These are phyloP conservation scores for Zelonia costaricensis DNA, from an alignment of 208 protist genomes.

Conservation along the genomic window DNA sequence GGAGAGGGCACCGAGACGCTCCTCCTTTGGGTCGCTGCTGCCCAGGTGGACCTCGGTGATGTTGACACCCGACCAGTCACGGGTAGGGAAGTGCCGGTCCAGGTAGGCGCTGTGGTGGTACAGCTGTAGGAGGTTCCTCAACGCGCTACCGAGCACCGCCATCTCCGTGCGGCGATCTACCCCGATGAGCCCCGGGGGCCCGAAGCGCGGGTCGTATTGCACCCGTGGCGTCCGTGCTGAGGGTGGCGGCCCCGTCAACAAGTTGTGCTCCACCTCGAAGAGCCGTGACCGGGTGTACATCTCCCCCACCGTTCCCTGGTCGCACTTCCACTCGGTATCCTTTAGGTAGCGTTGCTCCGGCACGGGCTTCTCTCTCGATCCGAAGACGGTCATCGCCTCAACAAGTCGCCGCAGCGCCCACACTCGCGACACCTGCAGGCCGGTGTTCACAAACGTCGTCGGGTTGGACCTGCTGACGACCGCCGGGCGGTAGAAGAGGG, in stretches of 20 bases:
- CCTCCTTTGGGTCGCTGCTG: constrained; percentile 6
- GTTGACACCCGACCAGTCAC: constrained; percentile 2
- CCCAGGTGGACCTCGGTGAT: constrained; percentile 13
- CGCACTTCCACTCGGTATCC: constrained; percentile 27
- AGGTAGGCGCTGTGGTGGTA: constrained; percentile 28
- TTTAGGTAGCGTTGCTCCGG: constrained; percentile 12
- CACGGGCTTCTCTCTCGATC: constrained; percentile 16
- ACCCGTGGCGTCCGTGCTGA: constrained; percentile 9
- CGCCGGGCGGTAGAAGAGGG: constrained; percentile 26
- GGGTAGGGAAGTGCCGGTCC: constrained; percentile 13
- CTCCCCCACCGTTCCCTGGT: constrained; percentile 30
- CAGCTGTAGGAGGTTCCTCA: constrained; percentile 7
- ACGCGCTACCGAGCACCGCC: constrained; percentile 7
- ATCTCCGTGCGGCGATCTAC: constrained; percentile 26
- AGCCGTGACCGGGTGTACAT: constrained; percentile 32
- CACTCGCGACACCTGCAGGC: constrained; percentile 33
- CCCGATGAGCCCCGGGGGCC: constrained; percentile 11
- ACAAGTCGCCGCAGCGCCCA: constrained; percentile 31
- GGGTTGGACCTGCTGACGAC: constrained; percentile 14
- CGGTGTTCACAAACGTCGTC: constrained; percentile 26
- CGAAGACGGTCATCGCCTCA: constrained; percentile 11
- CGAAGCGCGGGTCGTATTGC: constrained; percentile 3
- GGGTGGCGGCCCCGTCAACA: constrained; percentile 17
- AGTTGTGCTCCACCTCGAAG: constrained; percentile 31
- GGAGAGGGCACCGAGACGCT: neutral